A percentile compares a stretch with the other conserved stretches of the same genome.
Conservation (phyloP, 106 monocot genomes). For the Acorus gramineus region DNA sequence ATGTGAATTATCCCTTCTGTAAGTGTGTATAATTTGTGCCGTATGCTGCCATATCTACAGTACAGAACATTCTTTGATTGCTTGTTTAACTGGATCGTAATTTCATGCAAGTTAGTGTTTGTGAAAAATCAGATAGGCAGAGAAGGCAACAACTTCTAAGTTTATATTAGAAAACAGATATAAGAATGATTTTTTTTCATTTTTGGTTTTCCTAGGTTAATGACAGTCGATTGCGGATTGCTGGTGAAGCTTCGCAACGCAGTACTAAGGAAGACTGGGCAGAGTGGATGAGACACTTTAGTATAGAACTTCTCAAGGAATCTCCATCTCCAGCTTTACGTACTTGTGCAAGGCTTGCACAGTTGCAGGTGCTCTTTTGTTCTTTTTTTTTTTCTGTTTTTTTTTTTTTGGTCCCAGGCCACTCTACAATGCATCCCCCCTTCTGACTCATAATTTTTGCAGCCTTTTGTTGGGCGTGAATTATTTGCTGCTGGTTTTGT, state of each 20-base stretch:
- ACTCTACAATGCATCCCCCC: not conserved
- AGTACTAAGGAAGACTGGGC: slow-evolving; percentile 99
- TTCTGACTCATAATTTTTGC: slow-evolving; percentile 22
- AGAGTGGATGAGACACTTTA: slow-evolving; percentile 99
- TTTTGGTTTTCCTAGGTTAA: slow-evolving; percentile 51
- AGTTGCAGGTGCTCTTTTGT: slow-evolving; percentile 56
- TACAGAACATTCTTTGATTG: no score
- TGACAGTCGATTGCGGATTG: slow-evolving; percentile 78
- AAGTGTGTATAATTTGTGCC: no score
- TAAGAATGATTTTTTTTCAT: not conserved
- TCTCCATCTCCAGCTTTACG: slow-evolving; percentile 96
- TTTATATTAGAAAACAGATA: no score
- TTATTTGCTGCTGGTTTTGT: slow-evolving; percentile 98
- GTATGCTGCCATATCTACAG: no score
- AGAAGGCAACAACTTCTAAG: no score
- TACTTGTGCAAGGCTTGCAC: slow-evolving; percentile 93
- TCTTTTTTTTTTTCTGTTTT: slow-evolving; percentile 9
- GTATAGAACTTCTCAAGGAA: slow-evolving; percentile 94
- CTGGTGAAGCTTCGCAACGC: slow-evolving; percentile 94
- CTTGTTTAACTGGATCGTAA: no score
- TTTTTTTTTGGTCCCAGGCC: not conserved
- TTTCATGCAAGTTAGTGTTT: no score
- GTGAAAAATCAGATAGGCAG: no score
- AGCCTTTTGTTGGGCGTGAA: slow-evolving; percentile 97
- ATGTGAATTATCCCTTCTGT: no score